Base-by-base conservation (phyloP, 2,329 filamentous ascomycete genomes). In the Penicillium nordicum region DNA sequence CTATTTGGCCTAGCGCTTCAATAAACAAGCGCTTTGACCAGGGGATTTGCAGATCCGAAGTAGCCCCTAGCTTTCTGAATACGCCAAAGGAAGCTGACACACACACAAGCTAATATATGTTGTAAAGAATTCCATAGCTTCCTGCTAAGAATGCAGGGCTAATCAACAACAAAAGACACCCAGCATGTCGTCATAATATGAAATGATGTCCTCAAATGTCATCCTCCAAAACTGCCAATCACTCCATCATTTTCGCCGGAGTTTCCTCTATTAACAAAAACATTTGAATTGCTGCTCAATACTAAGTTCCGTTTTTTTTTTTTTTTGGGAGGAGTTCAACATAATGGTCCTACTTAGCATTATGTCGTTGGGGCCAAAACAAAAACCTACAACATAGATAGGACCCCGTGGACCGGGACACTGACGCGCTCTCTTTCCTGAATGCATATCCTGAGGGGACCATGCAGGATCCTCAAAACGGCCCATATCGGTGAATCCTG, bases 11-110 rank as follows among this genome's bases (percentile, higher is more conserved):
- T 60, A 56, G 53, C 36, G 48, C 52, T 61, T 63, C 58, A 62
- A 57, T 59, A 58, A 43, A 48, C 53, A 40, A 40, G 29, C 55
- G 58, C 62, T 49, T 55, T 45, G 58, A 43, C 55, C 58, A 61
- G 27, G 12, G 21, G 21, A 32, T 44, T 52, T 42, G 50, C 53
- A 52, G 44, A 61, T 55, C 50, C 27, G 51, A 23, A 30, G 50
- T 47, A 57, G 53, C 53, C 56, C 55, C 53, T 57, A 43, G 32
- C 53, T 50, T 43, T 37, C 16, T 27, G 25, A 21, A 30, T 30
- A 18, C 14, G 16, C 7, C n/a, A n/a, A 32, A 14, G 27, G 4
- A 42, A 55, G 43, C 44, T 41, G 32, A 49, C 37, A 29, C n/a
- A 34, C 16, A 29, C 16, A 29, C 30, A 51, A 48, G 4, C 21